phyloP scores from a whole-genome alignment of 441 rosid species.

The Flueggea neowawraea region DNA sequence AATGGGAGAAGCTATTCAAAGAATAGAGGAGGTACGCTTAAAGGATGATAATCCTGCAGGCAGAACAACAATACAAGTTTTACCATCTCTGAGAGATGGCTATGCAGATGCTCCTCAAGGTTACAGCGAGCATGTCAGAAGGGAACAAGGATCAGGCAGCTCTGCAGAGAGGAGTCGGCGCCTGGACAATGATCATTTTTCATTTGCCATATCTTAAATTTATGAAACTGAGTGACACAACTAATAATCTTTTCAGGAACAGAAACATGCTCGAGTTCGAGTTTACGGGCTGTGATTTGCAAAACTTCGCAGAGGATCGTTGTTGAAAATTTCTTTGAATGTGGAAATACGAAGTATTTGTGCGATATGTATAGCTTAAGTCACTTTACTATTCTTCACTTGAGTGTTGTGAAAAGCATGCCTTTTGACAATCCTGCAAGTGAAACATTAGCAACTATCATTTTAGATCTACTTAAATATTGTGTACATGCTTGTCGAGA shows the following conservation, averaged over 20 bases:
- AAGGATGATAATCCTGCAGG: conserved; percentile 5
- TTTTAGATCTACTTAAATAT: too few relatives aligned
- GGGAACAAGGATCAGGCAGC: conserved; percentile 10
- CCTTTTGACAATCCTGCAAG: too few relatives aligned
- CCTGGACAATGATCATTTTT: conserved; percentile 7
- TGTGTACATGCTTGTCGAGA: too few relatives aligned
- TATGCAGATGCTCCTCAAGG: conserved; percentile 17
- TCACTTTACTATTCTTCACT: too few relatives aligned
- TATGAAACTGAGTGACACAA: neutral
- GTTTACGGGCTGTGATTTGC: too few relatives aligned
- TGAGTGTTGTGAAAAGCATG: too few relatives aligned
- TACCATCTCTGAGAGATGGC: conserved; percentile 24
- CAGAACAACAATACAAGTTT: conserved; percentile 2
- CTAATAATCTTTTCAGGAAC: neutral
- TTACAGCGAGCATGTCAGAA: conserved; percentile 3
- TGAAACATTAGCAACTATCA: too few relatives aligned
- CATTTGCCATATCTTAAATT: conserved; percentile 4
- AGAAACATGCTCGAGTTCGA: too few relatives aligned
- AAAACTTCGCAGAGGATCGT: too few relatives aligned
- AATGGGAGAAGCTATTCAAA: conserved; percentile 42
- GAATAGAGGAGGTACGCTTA: conserved; percentile 31
- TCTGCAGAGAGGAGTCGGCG: neutral
- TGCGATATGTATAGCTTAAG: too few relatives aligned
- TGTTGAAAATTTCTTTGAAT: too few relatives aligned
- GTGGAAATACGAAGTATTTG: too few relatives aligned